These are phyloP conservation scores for Monosporascus cannonballus DNA, from an alignment of 2,329 filamentous ascomycete species.

Conservation along the genomic window DNA sequence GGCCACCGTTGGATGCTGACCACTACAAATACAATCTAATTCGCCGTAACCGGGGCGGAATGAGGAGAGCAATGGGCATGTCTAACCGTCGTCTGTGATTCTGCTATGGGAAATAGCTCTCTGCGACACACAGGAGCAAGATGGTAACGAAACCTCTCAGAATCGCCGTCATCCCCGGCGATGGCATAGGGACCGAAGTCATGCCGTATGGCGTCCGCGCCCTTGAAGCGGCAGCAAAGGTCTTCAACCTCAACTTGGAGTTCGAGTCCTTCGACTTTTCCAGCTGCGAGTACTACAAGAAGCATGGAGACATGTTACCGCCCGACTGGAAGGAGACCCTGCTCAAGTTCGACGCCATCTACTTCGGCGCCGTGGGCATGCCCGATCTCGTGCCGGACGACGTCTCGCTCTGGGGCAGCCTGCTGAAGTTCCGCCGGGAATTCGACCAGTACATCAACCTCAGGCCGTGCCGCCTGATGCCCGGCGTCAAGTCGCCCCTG, in stretches of 20 bases:
- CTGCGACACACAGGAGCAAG: neutral
- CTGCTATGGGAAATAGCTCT: too few relatives aligned
- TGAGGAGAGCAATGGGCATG: too few relatives aligned
- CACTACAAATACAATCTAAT: neutral
- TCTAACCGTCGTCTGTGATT: too few relatives aligned
- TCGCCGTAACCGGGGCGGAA: neutral
- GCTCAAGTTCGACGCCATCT: conserved; percentile 56
- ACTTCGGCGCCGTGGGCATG: conserved; percentile 62
- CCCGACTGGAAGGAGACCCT: conserved; percentile 45
- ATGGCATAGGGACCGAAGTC: conserved; percentile 66
- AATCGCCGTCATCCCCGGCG: conserved; percentile 62
- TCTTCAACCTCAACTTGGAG: conserved; percentile 46
- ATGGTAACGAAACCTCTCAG: conserved; percentile 13
- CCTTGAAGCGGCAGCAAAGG: conserved; percentile 43
- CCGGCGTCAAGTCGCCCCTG: conserved; percentile 53
- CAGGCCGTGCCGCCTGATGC: conserved; percentile 56
- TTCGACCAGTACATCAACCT: conserved; percentile 66
- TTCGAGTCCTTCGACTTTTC: conserved; percentile 62
- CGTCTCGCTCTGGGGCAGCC: conserved; percentile 60
- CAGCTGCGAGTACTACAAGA: conserved; percentile 53
- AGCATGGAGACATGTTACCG: conserved; percentile 37
- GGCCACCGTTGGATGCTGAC: neutral
- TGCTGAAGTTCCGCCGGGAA: conserved; percentile 60
- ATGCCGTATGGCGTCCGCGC: conserved; percentile 57
- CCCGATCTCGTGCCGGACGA: conserved; percentile 54